Base-by-base conservation (phyloP, 2,329 filamentous ascomycete species). In the Dryadomyces quercivorus region DNA sequence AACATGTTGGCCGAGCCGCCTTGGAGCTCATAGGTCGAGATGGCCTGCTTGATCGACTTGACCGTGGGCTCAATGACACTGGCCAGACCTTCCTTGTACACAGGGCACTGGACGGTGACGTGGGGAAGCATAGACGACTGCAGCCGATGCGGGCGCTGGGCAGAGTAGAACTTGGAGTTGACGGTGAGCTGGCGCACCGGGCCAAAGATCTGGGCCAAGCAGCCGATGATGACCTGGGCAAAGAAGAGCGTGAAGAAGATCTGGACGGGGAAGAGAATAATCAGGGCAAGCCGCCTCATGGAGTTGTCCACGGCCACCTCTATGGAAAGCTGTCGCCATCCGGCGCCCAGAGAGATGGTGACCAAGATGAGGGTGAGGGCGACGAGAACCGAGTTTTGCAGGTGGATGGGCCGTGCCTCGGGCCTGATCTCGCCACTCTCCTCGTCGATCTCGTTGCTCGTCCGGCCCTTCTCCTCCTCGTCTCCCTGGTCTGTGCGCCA, bases 211-310 rank as follows among this genome's bases (percentile, higher is more conserved):
- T 91, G 86, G 2, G 84, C 81, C 62, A 90, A 67, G 64, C 84
- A 88, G 57, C 86, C 85, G 52, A 90, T 72, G 56, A 91, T 85
- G 63, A 89, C 86, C 67, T 90, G 85, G 21, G 76, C 82, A 65
- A 92, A 90, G 72, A 92, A 88, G 62, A 91, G 75, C 2, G 86
- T 88, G 71, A 91, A 89, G 74, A 90, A 89, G 56, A 89, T 74
- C 65, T 89, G 85, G 36, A 90, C 70, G 0, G 86, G 86, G 18
- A 80, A 80, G 42, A 90, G 70, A 2, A 74, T 74, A 12, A 88
- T 64, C 57, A 91, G 79, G 1, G 76, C 82, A 31, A 89, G 69
- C 1, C 86, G 82, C 20, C 72, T 67, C 63, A 78, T 88, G 57
- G 69, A 75, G 43, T 74, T 69, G 63, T 90, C 86, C 42, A 86